Conservation (phyloP, 2,329 filamentous ascomycete species). For the Fusarium lyarnte region DNA sequence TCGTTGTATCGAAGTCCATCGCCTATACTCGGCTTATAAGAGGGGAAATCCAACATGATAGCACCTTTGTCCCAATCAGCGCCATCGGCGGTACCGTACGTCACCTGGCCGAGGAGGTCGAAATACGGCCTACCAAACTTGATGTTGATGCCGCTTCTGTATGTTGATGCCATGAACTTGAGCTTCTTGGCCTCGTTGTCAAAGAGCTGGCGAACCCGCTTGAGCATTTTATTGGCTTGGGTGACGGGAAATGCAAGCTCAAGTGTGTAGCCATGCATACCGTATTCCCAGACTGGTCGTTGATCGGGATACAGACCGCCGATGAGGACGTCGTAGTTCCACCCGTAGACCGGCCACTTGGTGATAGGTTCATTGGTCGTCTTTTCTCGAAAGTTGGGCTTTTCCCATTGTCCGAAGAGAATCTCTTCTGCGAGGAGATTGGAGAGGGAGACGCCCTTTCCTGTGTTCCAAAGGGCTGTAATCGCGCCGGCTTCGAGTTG, state of each 20-base stretch:
- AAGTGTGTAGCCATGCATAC: not conserved
- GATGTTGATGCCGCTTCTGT: constrained; percentile 1
- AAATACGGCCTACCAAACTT: not conserved
- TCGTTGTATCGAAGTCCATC: not conserved
- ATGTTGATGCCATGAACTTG: not conserved
- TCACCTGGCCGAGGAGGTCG: not conserved
- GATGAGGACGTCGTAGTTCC: constrained; percentile 10
- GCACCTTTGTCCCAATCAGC: constrained; percentile 1
- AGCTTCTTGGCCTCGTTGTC: not conserved
- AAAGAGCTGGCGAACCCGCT: not conserved
- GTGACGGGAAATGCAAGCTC: not conserved
- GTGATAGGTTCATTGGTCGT: not conserved
- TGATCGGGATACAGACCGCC: constrained; percentile 1
- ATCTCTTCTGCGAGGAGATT: not conserved
- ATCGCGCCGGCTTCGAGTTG: not conserved
- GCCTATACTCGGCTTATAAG: not conserved
- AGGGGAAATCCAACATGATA: not conserved
- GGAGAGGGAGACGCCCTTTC: not conserved
- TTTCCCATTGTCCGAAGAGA: constrained; percentile 2
- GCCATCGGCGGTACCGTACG: not conserved
- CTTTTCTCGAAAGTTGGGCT: not conserved
- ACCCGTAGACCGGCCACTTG: not conserved
- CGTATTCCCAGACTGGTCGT: not conserved
- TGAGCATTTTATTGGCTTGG: not conserved
- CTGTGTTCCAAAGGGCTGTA: not conserved